Percentiles rank a stretch among this genome's conserved stretches.
Evolutionary conservation across 1,284 basidiomycete genomes (phyloP).

Genomic region (Cutaneotrichosporon sp.): DNA sequence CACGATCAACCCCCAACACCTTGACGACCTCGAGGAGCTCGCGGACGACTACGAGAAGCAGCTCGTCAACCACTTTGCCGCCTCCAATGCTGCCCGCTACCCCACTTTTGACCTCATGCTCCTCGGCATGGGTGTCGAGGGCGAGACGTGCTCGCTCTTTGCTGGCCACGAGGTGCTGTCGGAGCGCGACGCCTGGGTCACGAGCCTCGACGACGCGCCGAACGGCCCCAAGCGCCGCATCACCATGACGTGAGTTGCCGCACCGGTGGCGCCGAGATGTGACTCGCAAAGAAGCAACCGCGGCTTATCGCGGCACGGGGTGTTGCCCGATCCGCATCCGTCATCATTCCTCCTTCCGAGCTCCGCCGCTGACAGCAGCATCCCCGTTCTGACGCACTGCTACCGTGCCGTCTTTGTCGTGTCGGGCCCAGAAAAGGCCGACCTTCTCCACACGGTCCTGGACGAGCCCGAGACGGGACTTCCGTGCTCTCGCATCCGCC

Average conservation of each 20-base stretch:
- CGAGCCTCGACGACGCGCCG: conserved; percentile 86
- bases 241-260: conserved; percentile 65
- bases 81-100: conserved; percentile 86
- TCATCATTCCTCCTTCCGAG: neutral
- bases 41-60: conserved; percentile 91
- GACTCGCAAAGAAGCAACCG: neutral
- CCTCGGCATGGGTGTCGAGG: conserved; percentile 90
- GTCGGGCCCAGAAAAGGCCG: conserved; percentile 79
- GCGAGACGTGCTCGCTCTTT: conserved; percentile 96
- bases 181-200: conserved; percentile 92
- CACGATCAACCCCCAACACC: conserved; percentile 72
- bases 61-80: conserved; percentile 86
- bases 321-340: neutral
- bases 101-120: conserved; percentile 93
- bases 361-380: conserved; percentile 23
- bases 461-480: conserved; percentile 80
- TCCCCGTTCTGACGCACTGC: conserved; percentile 90
- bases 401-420: conserved; percentile 86
- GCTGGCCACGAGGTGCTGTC: conserved; percentile 81
- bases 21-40: conserved; percentile 76
- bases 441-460: conserved; percentile 73
- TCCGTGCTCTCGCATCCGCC: conserved; percentile 81
- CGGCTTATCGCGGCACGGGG: neutral
- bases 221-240: conserved; percentile 90
- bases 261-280: neutral